A percentile compares a stretch with the other conserved stretches of the same genome.
Conservation (phyloP, 306 rosid genomes). For the Acmispon strigosus region DNA sequence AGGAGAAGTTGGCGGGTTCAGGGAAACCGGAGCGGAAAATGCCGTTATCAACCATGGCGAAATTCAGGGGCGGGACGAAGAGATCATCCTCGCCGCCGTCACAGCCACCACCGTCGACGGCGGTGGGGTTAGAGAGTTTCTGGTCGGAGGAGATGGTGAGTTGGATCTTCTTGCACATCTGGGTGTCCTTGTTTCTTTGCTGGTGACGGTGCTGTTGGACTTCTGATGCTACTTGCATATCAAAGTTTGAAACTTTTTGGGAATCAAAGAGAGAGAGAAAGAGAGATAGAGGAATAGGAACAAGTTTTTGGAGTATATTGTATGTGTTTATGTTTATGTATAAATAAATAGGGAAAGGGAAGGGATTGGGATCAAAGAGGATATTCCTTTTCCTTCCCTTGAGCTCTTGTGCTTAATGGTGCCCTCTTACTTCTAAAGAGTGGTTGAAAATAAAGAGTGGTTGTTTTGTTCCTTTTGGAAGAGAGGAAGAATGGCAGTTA, state of each 20-base stretch:
- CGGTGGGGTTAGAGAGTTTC: neutral
- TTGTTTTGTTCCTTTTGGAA: no score
- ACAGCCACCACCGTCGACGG: neutral
- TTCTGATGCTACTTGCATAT: conserved; percentile 61
- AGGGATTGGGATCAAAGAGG: conserved; percentile 14
- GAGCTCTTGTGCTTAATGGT: neutral
- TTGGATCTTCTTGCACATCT: conserved; percentile 49
- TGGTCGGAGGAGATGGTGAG: conserved; percentile 31
- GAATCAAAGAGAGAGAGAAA: neutral
- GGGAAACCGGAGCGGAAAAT: conserved; percentile 98
- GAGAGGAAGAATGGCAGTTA: no score
- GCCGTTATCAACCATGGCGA: conserved; percentile 89
- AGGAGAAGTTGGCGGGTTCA: conserved; percentile 71
- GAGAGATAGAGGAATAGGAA: neutral
- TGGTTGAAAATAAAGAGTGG: no score
- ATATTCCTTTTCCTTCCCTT: neutral
- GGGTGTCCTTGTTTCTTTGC: neutral
- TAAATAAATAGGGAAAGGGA: neutral
- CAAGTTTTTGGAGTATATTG: neutral
- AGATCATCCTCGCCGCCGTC: conserved; percentile 54
- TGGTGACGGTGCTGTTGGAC: conserved; percentile 4
- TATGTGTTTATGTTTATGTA: neutral
- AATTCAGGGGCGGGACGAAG: conserved; percentile 86
- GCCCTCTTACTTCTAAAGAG: no score
- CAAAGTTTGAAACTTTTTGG: conserved; percentile 27